These are phyloP conservation scores for Cotoneaster glaucophyllus DNA, from an alignment of 306 rosid species.

Conservation along the genomic window DNA sequence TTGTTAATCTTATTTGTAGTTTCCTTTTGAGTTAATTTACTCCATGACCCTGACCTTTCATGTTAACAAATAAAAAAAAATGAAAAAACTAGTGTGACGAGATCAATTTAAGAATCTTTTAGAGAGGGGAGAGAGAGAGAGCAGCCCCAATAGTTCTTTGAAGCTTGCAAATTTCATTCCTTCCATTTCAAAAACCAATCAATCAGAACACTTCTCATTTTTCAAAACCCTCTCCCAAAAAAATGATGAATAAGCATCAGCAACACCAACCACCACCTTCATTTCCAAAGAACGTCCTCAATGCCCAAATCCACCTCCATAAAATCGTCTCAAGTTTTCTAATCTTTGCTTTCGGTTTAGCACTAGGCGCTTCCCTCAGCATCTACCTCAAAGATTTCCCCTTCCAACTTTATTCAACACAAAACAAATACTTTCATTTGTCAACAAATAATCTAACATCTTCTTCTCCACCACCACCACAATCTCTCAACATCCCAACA, in stretches of 20 bases:
- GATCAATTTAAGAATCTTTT: background rate
- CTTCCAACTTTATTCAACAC: constrained; percentile 20
- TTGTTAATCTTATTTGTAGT: background rate
- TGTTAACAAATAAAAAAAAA: background rate
- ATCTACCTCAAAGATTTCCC: constrained; percentile 29
- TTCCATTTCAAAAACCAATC: background rate
- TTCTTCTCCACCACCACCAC: background rate
- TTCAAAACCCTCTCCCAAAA: background rate
- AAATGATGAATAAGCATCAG: constrained; percentile 21
- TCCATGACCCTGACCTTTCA: background rate
- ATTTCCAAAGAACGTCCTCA: constrained; percentile 22
- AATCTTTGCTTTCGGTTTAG: constrained; percentile 50
- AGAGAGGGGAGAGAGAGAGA: background rate
- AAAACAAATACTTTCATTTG: background rate
- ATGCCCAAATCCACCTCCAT: constrained; percentile 30
- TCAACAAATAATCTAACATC: background rate
- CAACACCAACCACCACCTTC: constrained; percentile 10
- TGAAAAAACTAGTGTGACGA: background rate
- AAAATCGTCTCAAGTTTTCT: constrained; percentile 31
- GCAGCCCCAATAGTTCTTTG: background rate
- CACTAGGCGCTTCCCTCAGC: constrained; percentile 51
- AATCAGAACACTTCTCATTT: background rate
- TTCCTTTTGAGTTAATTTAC: background rate
- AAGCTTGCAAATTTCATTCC: background rate
- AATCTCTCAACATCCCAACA: background rate